Percentiles rank a stretch among this genome's conserved stretches.
These are phyloP conservation scores for Aspergillus latus DNA, from an alignment of 2,329 filamentous ascomycete species.

Conservation along the genomic window DNA sequence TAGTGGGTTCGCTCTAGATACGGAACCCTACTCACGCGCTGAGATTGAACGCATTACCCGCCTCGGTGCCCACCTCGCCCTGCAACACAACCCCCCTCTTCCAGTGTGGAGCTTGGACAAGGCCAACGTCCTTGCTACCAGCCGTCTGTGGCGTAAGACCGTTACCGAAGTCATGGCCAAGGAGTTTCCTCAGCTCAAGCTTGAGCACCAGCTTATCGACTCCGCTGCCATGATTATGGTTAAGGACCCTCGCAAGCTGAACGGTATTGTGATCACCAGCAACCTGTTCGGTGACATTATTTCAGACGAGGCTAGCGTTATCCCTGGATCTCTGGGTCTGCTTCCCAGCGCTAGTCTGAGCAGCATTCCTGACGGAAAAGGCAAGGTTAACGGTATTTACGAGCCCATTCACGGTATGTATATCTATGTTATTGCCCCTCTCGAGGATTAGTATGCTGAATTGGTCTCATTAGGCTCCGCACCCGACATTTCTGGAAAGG, in stretches of 20 bases:
- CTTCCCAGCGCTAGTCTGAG: constrained; percentile 84
- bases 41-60: constrained; percentile 89
- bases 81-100: constrained; percentile 71
- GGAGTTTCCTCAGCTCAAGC: constrained; percentile 83
- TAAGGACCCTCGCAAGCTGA: constrained; percentile 84
- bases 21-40: constrained; percentile 76
- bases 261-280: constrained; percentile 87
- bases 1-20: constrained; percentile 76
- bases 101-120: constrained; percentile 90
- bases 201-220: constrained; percentile 90
- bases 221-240: constrained; percentile 97
- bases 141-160: constrained; percentile 82
- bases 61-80: constrained; percentile 76
- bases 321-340: constrained; percentile 87
- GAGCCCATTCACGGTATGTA: constrained; percentile 88
- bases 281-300: constrained; percentile 98
- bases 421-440: background rate
- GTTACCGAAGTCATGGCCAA: constrained; percentile 80
- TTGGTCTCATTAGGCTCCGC: constrained; percentile 65
- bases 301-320: constrained; percentile 90
- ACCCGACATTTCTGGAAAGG: constrained; percentile 88
- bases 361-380: constrained; percentile 81
- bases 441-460: background rate
- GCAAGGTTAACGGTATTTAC: constrained; percentile 88
- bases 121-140: constrained; percentile 92